Evolutionary conservation across 139 green algal species (phyloP).

Genomic region (Tetraselmis chui): DNA sequence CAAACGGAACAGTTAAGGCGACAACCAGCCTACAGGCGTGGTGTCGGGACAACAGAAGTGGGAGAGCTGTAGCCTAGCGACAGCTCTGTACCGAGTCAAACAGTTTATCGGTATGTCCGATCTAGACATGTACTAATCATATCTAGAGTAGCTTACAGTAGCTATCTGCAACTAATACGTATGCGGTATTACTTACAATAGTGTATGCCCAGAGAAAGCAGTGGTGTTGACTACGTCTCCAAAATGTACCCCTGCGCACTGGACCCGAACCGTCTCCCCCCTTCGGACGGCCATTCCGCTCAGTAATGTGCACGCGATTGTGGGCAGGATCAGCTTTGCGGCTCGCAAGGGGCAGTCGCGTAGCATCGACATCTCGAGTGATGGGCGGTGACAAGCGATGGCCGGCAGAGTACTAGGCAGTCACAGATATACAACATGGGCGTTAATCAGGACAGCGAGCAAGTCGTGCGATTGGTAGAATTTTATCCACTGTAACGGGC

Average conservation of each 20-base stretch:
- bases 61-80: no score
- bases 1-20: no score
- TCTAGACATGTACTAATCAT: no score
- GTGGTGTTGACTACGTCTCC: slow-evolving; percentile 76
- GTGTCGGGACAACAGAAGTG: no score
- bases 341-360: slow-evolving; percentile 47
- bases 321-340: slow-evolving; percentile 62
- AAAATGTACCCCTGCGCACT: slow-evolving; percentile 67
- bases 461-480: no score
- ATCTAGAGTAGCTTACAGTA: no score
- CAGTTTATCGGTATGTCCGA: no score
- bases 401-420: not conserved
- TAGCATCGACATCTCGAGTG: slow-evolving; percentile 68
- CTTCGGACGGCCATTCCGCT: slow-evolving; percentile 55
- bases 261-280: slow-evolving; percentile 81
- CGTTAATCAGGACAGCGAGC: not conserved
- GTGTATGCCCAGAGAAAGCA: slow-evolving; percentile 67
- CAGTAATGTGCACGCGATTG: slow-evolving; percentile 19
- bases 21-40: no score
- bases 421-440: not conserved
- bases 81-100: no score
- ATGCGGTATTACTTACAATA: no score
- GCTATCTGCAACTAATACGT: no score
- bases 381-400: not conserved
- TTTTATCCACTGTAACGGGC: no score